Evolutionary conservation across 2,329 filamentous ascomycete genomes (phyloP), one percentile per base, ranked within the genome.

Genomic region (Aspergillus arachidicola): DNA sequence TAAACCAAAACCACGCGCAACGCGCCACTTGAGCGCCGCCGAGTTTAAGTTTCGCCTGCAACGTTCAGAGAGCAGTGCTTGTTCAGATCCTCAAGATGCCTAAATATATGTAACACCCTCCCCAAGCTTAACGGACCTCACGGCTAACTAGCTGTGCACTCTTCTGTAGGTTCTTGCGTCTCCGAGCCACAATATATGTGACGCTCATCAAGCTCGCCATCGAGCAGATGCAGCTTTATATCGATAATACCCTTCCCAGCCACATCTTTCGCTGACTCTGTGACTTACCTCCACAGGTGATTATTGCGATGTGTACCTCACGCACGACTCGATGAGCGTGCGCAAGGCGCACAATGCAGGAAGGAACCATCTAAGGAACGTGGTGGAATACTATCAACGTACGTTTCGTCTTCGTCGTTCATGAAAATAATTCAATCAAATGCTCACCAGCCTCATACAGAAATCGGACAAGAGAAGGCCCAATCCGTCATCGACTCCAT

Each of bases 231-330:
- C 57, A 30, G 51, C 36, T 30, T 12, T 23, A 34, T 32, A 51
- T n/a, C 48, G 28, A 51, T 41, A 50, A 34, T 16, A 21, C 32
- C 36, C 45, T 30, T 36, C 45, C 48, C 53, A 21, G 58, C n/a
- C 34, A 59, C 34, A 26, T 16, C 45, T 45, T 50, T 55, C 30
- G 48, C 55, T 61, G 46, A 64, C 21, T 36, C 45, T 32, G 60
- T 59, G 11, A 60, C 64, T 60, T 53, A 58, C 43, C 54, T 50
- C 1, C 16, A 56, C 45, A 85, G 81, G 94, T 86, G 95, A 99
- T 80, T 99, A 99, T 82, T 99, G 95, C 87, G 95, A 99, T 91
- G 95, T 99, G 80, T 99, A 99, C 86, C 91, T 99, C 73, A 99
- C 95, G 71, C 95, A 99, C 86, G 95, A 99, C 86, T 97, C 93